Evolutionary conservation across 176 grass and related monocot genomes (phyloP).

Genomic region (Poa pratensis): DNA sequence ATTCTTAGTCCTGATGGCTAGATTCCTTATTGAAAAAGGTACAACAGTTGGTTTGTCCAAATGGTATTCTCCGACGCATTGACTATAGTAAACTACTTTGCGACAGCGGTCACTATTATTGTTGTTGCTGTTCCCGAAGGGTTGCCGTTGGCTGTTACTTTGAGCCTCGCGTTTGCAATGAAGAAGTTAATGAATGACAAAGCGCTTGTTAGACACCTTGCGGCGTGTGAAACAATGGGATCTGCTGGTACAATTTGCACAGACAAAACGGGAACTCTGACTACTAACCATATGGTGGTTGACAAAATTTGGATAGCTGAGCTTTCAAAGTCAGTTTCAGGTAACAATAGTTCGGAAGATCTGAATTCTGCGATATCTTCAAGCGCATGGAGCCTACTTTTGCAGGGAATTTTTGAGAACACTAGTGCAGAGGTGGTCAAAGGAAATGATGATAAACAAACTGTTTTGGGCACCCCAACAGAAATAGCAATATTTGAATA

Average conservation of each 20-base stretch:
- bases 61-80: slow-evolving; percentile 86
- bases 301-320: slow-evolving; percentile 90
- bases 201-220: slow-evolving; percentile 87
- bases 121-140: slow-evolving; percentile 99
- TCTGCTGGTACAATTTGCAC: slow-evolving; percentile 94
- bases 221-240: slow-evolving; percentile 96
- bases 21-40: slow-evolving; percentile 71
- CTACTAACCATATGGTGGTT: slow-evolving; percentile 96
- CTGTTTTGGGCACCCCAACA: slow-evolving; percentile 84
- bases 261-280: slow-evolving; percentile 98
- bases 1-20: slow-evolving; percentile 81
- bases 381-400: slow-evolving; percentile 54
- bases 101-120: slow-evolving; percentile 90
- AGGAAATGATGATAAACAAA: slow-evolving; percentile 74
- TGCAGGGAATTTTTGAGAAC: slow-evolving; percentile 91
- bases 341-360: slow-evolving; percentile 47
- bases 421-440: slow-evolving; percentile 83
- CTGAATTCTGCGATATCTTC: slow-evolving; percentile 62
- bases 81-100: slow-evolving; percentile 89
- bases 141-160: slow-evolving; percentile 87
- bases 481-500: slow-evolving; percentile 89
- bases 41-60: slow-evolving; percentile 61
- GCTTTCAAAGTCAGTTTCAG: slow-evolving; percentile 57
- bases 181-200: slow-evolving; percentile 97
- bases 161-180: slow-evolving; percentile 99